Conservation (phyloP, 805 yeast genomes). For the Lipomyces spencermartinsiae region DNA sequence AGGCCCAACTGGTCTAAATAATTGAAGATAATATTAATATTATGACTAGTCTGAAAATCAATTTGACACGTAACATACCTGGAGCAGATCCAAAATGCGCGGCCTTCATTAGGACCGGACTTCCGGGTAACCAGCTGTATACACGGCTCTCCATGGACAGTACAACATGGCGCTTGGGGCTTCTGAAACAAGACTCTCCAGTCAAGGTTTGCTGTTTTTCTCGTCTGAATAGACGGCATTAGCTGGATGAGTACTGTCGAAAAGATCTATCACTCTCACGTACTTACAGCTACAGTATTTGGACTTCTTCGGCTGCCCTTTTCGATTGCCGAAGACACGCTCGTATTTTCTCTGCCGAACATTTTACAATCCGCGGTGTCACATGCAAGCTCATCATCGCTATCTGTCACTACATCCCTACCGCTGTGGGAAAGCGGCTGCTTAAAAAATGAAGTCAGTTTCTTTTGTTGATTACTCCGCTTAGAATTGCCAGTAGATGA, state of each 20-base stretch:
- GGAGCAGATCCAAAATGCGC: constrained; percentile 50
- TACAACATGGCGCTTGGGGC: constrained; percentile 43
- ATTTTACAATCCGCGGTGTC: background rate
- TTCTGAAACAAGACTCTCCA: constrained; percentile 38
- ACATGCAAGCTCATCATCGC: background rate
- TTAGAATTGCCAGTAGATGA: background rate
- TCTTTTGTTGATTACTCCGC: background rate
- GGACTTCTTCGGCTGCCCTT: background rate
- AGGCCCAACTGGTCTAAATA: constrained; percentile 35
- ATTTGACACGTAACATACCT: constrained; percentile 26
- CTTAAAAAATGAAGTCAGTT: background rate
- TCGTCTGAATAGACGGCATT: background rate
- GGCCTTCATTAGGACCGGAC: constrained; percentile 48
- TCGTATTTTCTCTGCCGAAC: background rate
- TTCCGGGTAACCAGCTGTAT: constrained; percentile 43
- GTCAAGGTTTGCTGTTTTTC: background rate
- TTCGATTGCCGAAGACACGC: background rate
- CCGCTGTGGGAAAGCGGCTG: background rate
- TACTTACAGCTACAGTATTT: background rate
- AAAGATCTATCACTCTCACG: background rate
- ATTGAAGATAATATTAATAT: too few relatives aligned
- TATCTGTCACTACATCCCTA: background rate
- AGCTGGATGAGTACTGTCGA: background rate
- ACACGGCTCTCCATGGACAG: constrained; percentile 47
- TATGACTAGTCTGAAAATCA: background rate